Conservation (phyloP, 2,329 filamentous ascomycete species). For the Botrytis byssoidea region DNA sequence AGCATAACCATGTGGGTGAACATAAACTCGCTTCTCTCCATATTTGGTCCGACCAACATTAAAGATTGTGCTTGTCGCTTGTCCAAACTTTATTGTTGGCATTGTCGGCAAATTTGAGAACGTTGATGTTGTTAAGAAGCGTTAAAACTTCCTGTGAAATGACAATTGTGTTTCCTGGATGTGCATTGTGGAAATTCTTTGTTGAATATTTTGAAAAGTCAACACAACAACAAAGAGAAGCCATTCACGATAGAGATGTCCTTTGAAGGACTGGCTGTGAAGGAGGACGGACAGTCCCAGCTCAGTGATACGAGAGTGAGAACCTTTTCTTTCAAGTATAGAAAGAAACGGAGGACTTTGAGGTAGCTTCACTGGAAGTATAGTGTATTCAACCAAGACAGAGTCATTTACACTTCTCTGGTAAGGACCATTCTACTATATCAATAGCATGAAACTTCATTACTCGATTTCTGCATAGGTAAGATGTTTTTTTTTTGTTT, state of each 20-base stretch:
- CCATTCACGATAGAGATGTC: neutral
- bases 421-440: too few relatives aligned
- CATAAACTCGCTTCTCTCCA: neutral
- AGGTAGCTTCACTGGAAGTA: neutral
- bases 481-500: neutral
- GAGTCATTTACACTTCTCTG: neutral
- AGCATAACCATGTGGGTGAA: neutral
- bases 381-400: neutral
- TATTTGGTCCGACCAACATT: neutral
- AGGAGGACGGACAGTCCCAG: neutral
- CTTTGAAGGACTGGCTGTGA: neutral
- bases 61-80: neutral
- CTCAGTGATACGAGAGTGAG: neutral
- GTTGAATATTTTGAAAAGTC: neutral
- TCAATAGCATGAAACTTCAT: neutral
- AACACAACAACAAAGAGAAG: slow-evolving; percentile 1
- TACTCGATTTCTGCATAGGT: neutral
- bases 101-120: neutral
- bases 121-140: neutral
- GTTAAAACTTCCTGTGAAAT: neutral
- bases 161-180: neutral
- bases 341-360: neutral
- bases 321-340: neutral
- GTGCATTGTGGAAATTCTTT: neutral
- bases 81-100: neutral